phyloP scores from a whole-genome alignment of 2,329 filamentous ascomycete species.

The Pseudodiploospora longispora region DNA sequence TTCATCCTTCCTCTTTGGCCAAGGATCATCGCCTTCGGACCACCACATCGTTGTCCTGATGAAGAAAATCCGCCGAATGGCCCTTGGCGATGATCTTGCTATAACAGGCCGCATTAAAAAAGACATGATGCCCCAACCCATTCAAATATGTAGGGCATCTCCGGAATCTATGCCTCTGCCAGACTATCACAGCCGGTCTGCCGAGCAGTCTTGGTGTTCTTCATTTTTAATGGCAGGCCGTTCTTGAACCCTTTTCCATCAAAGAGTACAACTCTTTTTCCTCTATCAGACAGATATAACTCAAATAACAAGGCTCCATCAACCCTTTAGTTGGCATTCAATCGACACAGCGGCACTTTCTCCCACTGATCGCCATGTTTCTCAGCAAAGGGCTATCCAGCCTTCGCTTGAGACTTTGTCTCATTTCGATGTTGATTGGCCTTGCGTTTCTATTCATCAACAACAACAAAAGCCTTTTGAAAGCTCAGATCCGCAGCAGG shows the following conservation, averaged over 20 bases:
- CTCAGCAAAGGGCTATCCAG: conserved; percentile 7
- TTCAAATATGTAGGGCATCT: background rate
- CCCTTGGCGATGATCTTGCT: background rate
- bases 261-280: too few relatives aligned
- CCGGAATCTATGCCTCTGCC: background rate
- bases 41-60: background rate
- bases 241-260: conserved; percentile 1
- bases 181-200: background rate
- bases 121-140: background rate
- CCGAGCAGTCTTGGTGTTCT: background rate
- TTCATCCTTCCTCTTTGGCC: conserved; percentile 3
- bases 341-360: background rate
- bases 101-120: conserved; percentile 1
- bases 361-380: background rate
- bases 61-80: background rate
- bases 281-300: too few relatives aligned
- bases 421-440: background rate
- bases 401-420: background rate
- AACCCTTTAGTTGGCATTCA: too few relatives aligned
- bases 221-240: background rate
- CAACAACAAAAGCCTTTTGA: background rate
- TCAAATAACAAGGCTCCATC: too few relatives aligned
- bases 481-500: too few relatives aligned
- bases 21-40: background rate
- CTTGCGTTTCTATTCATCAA: background rate